Conservation (phyloP, 1,139 yeast genomes). For the Kodamaea suecica region DNA sequence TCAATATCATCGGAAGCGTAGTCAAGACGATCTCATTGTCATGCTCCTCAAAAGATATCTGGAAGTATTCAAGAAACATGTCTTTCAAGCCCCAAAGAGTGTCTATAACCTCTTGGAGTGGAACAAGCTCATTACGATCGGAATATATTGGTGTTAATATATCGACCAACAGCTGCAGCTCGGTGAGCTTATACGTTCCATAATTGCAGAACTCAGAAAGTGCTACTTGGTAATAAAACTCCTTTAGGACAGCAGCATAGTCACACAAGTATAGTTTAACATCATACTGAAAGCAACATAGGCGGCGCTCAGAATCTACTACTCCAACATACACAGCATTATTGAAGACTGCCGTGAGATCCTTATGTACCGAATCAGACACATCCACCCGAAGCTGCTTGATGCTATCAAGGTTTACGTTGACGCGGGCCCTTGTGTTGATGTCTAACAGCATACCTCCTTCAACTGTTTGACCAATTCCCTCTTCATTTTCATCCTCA, state of each 20-base stretch:
- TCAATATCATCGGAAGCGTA: conserved; percentile 66
- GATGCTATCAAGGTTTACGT: conserved; percentile 59
- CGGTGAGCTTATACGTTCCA: conserved; percentile 55
- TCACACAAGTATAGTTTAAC: conserved; percentile 76
- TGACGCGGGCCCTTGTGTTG: conserved; percentile 13
- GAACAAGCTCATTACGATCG: conserved; percentile 16
- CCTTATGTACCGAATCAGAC: conserved; percentile 43
- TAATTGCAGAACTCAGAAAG: conserved; percentile 78
- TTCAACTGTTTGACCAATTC: conserved; percentile 1
- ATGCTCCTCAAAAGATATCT: conserved; percentile 39
- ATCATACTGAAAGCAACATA: conserved; percentile 81
- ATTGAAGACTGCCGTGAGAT: conserved; percentile 64
- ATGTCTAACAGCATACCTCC: background rate
- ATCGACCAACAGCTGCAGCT: conserved; percentile 32
- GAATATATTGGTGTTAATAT: conserved; percentile 28
- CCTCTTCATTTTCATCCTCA: conserved; percentile 2
- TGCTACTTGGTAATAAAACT: conserved; percentile 78
- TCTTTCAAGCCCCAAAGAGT: conserved; percentile 52
- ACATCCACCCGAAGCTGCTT: conserved; percentile 50
- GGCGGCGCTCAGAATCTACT: conserved; percentile 65
- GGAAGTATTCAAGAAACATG: conserved; percentile 81
- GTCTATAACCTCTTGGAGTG: conserved; percentile 20
- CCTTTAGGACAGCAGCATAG: conserved; percentile 65
- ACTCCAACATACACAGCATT: conserved; percentile 78
- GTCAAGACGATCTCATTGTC: conserved; percentile 31